A percentile compares a stretch with the other conserved stretches of the same genome.
These are phyloP conservation scores for Hypoxylon sp. DNA, from an alignment of 2,329 filamentous ascomycete species.

Conservation along the genomic window DNA sequence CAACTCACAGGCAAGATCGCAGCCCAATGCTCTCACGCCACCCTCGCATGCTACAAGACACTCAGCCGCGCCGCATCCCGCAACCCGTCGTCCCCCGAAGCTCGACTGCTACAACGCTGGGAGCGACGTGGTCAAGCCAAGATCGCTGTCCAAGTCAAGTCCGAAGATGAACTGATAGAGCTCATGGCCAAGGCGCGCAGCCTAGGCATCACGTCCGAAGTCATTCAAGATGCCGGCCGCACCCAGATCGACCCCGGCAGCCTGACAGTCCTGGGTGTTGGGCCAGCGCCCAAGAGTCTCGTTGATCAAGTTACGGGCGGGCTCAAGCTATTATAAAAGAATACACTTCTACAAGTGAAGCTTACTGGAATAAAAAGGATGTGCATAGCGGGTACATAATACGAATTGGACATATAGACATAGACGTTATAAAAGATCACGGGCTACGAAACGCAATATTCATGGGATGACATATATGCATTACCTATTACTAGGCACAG, in stretches of 20 bases:
- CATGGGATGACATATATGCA: slow-evolving; percentile 12
- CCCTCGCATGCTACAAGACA: slow-evolving; percentile 95
- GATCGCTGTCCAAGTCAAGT: slow-evolving; percentile 90
- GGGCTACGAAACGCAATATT: slow-evolving; percentile 10
- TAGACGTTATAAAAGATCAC: slow-evolving; percentile 6
- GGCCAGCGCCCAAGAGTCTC: slow-evolving; percentile 84
- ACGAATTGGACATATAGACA: slow-evolving; percentile 25
- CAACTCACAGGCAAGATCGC: slow-evolving; percentile 86
- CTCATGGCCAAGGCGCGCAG: slow-evolving; percentile 84
- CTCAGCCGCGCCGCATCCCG: slow-evolving; percentile 70
- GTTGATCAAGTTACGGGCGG: slow-evolving; percentile 78
- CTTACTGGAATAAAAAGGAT: neutral
- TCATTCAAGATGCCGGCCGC: slow-evolving; percentile 94
- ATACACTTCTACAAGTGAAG: neutral
- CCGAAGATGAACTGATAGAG: slow-evolving; percentile 83
- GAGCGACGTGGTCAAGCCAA: slow-evolving; percentile 90
- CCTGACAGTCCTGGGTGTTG: slow-evolving; percentile 89
- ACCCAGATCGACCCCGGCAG: slow-evolving; percentile 97
- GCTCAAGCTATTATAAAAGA: slow-evolving; percentile 52
- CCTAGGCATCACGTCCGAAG: slow-evolving; percentile 87
- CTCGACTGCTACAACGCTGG: slow-evolving; percentile 83
- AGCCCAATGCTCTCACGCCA: slow-evolving; percentile 95
- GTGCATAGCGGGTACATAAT: slow-evolving; percentile 11
- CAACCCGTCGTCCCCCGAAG: slow-evolving; percentile 67
- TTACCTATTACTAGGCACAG: slow-evolving; percentile 7